Conservation (phyloP, 176 grass and related monocot genomes). For the Raddia guianensis region DNA sequence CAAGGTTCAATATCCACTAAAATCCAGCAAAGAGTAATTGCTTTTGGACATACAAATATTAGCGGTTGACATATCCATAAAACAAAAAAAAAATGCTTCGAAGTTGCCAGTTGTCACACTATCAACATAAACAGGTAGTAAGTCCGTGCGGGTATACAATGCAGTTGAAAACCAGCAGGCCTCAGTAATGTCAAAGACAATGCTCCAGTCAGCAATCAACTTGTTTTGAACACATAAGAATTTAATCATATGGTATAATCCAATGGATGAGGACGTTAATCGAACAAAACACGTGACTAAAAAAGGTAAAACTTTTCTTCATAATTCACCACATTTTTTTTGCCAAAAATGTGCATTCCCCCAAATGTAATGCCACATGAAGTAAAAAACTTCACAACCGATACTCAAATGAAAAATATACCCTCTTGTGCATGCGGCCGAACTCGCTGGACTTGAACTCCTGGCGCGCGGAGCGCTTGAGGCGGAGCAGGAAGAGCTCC, state of each 20-base stretch:
- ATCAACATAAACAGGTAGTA: background rate
- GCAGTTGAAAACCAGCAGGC: background rate
- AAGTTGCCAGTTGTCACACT: background rate
- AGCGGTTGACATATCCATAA: background rate
- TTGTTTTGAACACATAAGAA: background rate
- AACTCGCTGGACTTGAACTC: slow-evolving; percentile 90
- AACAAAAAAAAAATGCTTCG: background rate
- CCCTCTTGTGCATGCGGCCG: slow-evolving; percentile 81
- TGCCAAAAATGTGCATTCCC: background rate
- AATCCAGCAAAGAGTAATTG: background rate
- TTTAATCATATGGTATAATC: background rate
- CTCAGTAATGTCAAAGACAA: slow-evolving; percentile 8
- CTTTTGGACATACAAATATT: background rate
- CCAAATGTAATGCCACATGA: background rate
- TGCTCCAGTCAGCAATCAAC: slow-evolving; percentile 5
- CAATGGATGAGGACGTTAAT: background rate
- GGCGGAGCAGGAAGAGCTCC: slow-evolving; percentile 95
- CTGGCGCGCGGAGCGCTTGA: slow-evolving; percentile 87
- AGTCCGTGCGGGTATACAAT: background rate
- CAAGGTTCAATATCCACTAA: background rate
- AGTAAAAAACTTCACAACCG: background rate
- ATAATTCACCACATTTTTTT: background rate
- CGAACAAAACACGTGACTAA: slow-evolving; percentile 8
- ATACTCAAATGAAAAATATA: slow-evolving; percentile 20
- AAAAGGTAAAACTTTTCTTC: background rate